A percentile compares a stretch with the other conserved stretches of the same genome.
Conservation (phyloP, 257 asterid species). For the Handroanthus guayacan region DNA sequence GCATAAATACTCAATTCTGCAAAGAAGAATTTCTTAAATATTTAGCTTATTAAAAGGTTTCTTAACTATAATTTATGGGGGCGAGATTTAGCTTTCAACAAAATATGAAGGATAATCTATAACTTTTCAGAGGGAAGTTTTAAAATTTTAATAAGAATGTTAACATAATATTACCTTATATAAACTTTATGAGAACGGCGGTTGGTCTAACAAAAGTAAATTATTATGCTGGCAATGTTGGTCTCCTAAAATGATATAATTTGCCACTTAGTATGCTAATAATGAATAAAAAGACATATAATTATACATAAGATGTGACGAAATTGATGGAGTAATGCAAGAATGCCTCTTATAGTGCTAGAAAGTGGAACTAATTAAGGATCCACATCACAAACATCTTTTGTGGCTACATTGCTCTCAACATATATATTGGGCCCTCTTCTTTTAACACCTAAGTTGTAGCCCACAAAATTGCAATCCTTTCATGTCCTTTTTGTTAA, state of each 20-base stretch:
- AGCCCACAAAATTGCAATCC: not conserved
- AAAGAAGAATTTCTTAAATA: too few species aligned
- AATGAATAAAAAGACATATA: not conserved
- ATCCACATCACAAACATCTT: not conserved
- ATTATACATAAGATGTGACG: not conserved
- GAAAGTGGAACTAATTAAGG: not conserved
- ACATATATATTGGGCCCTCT: slow-evolving; percentile 9
- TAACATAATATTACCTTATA: too few species aligned
- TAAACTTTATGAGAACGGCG: too few species aligned
- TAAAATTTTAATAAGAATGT: too few species aligned
- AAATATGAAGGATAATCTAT: too few species aligned
- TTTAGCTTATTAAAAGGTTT: not conserved
- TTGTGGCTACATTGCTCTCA: not conserved
- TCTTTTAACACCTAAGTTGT: not conserved
- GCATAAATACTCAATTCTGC: too few species aligned
- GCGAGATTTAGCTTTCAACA: too few species aligned
- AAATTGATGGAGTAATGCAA: slow-evolving; percentile 3
- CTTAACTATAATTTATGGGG: not conserved
- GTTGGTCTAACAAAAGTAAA: too few species aligned
- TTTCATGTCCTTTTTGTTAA: not conserved
- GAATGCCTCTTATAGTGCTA: slow-evolving; percentile 17
- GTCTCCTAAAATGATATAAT: not conserved
- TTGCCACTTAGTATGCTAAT: not conserved
- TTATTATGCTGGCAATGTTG: not conserved
- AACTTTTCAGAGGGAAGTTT: too few species aligned